Base-by-base conservation (phyloP, 805 yeast genomes). In the Candida insectalens region DNA sequence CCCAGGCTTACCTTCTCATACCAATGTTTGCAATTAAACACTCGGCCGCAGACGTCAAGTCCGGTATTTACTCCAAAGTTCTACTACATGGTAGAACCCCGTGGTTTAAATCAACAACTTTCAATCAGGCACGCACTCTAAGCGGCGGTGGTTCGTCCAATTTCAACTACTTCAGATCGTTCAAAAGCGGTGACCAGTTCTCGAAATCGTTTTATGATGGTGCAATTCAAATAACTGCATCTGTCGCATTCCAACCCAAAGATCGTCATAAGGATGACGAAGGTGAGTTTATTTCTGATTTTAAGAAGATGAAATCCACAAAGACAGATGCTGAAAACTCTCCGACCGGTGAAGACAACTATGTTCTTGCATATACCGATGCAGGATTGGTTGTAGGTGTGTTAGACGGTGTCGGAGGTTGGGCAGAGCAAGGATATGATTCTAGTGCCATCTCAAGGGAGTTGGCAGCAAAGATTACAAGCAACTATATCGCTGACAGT, bases 391-490 rank as follows among this genome's bases (percentile, higher is more conserved):
- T 80, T 4, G 66, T 77, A n/a, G 94, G 89, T 16, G 92, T 83
- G 3, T 81, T 96, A 5, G 98, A 89, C 59, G 98, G 98, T 10
- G 97, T 92, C 4, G 97, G 97, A 12, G 97, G 97, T 3, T 89
- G 97, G 96, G 72, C 83, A 2, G 92, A 83, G 40, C 78, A 83
- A 30, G 96, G 96, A 0, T 81, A 75, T 47, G 96, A 89, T 53
- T 83, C 95, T 2, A 71, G 85, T 37, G 89, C 89, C 6, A 83
- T 89, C 39, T 77, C 92, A 27, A 67, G 94, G 44, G 92, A 83
- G 46, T 59, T 89, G 26, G 80, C 95, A 43, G 58, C 58, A 5
- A 62, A 72, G 3, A 65, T 84, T 49, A 64, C 67, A 14, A 50
- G 57, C 2, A 44, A 40, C 14, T 76, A 46, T 35, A 19, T 55